These are phyloP conservation scores for Puccinia triticina DNA, from an alignment of 1,284 basidiomycete species.

Conservation along the genomic window DNA sequence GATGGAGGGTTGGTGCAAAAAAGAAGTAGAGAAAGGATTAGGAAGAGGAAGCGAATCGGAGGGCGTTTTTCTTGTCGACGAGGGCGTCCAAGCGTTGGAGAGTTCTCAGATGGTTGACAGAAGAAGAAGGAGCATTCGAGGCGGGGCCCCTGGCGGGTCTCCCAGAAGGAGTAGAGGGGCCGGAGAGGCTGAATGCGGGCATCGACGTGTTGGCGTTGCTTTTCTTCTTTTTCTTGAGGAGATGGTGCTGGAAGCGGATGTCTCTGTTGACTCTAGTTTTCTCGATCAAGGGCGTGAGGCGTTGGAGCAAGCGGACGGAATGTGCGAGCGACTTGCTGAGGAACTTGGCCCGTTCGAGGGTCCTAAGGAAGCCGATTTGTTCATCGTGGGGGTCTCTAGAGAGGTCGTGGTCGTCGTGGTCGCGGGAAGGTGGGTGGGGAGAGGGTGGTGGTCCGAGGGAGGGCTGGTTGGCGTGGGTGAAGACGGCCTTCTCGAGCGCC, in stretches of 20 bases:
- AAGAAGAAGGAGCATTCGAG: background rate
- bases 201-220: background rate
- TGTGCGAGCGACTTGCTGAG: conserved; percentile 28
- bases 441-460: too few relatives aligned
- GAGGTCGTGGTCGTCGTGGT: too few relatives aligned
- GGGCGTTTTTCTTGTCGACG: background rate
- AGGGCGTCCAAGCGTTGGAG: background rate
- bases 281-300: conserved; percentile 9
- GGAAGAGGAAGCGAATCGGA: background rate
- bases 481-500: conserved; percentile 12
- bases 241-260: conserved; percentile 28
- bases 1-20: background rate
- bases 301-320: background rate
- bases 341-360: conserved; percentile 27
- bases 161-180: background rate
- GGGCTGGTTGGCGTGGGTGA: conserved; percentile 9
- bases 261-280: conserved; percentile 15
- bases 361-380: background rate
- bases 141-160: background rate
- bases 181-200: background rate
- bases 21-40: background rate
- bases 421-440: too few relatives aligned
- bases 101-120: background rate
- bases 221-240: conserved; percentile 10
- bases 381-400: background rate